Conservation (phyloP, 2,329 filamentous ascomycete species). For the Tolypocladium ophioglossoides region DNA sequence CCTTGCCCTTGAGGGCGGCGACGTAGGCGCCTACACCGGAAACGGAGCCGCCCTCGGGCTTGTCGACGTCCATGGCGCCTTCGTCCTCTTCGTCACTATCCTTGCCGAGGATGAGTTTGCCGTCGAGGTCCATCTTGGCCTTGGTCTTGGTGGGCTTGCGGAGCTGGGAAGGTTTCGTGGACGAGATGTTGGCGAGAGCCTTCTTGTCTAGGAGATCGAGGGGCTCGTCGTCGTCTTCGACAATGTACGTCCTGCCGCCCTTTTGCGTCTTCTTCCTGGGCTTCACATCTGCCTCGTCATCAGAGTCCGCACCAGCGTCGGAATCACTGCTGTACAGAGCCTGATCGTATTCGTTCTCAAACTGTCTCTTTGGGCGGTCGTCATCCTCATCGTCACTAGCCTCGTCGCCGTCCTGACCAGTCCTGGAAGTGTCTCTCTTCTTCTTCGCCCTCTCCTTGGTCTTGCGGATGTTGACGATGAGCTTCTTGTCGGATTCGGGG, state of each 20-base stretch:
- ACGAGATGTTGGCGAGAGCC: conserved; percentile 86
- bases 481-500: conserved; percentile 77
- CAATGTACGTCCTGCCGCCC: conserved; percentile 69
- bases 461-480: conserved; percentile 92
- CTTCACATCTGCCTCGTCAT: conserved; percentile 42
- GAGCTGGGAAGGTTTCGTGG: conserved; percentile 66
- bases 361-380: conserved; percentile 43
- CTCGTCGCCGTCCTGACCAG: conserved; percentile 45
- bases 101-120: conserved; percentile 66
- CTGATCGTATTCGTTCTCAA: conserved; percentile 90
- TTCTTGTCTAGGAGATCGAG: conserved; percentile 85
- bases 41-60: conserved; percentile 45
- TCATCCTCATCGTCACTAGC: conserved; percentile 40
- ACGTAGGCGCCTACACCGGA: conserved; percentile 60
- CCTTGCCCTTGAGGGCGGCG: conserved; percentile 56
- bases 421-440: conserved; percentile 64
- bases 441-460: conserved; percentile 83
- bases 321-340: conserved; percentile 81
- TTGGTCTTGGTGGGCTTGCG: conserved; percentile 47
- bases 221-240: conserved; percentile 90
- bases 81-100: conserved; percentile 37
- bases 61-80: conserved; percentile 55
- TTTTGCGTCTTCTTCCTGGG: conserved; percentile 42
- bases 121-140: conserved; percentile 63
- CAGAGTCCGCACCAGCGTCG: conserved; percentile 39